Evolutionary conservation across 1,139 yeast genomes (phyloP).

Genomic region (Magnusiomyces ingens): DNA sequence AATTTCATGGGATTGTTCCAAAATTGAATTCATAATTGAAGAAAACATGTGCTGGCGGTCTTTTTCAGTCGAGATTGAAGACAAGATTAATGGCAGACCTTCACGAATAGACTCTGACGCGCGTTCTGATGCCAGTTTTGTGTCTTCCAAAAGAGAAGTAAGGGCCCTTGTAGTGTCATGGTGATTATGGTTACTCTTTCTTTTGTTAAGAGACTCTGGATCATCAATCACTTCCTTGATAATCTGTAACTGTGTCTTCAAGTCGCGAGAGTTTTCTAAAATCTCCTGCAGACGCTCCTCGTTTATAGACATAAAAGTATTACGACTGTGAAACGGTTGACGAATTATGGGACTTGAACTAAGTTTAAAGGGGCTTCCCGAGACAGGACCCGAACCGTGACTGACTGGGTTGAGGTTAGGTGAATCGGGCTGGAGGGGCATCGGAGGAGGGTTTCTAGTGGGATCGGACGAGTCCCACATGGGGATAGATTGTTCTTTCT

Average conservation of each 20-base stretch:
- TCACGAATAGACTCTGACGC: neutral
- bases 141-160: neutral
- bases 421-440: conserved; percentile 33
- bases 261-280: conserved; percentile 25
- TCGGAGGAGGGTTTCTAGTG: conserved; percentile 35
- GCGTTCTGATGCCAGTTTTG: neutral
- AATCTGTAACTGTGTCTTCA: conserved; percentile 22
- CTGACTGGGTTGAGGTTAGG: conserved; percentile 25
- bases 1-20: conserved; percentile 21
- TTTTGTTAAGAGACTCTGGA: neutral
- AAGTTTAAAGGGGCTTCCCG: conserved; percentile 17
- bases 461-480: conserved; percentile 37
- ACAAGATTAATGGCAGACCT: neutral
- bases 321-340: conserved; percentile 25
- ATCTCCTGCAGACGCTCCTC: conserved; percentile 30
- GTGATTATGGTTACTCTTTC: neutral
- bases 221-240: neutral
- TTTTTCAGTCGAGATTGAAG: conserved; percentile 15
- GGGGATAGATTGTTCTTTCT: conserved; percentile 10
- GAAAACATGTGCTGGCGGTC: conserved; percentile 20
- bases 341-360: conserved; percentile 18
- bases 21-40: conserved; percentile 18
- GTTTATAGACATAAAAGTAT: conserved; percentile 25
- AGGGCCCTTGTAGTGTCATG: neutral
- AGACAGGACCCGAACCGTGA: conserved; percentile 21